These are phyloP conservation scores for Dothideomycetes sp. DNA, from an alignment of 2,329 filamentous ascomycete species.

Conservation along the genomic window DNA sequence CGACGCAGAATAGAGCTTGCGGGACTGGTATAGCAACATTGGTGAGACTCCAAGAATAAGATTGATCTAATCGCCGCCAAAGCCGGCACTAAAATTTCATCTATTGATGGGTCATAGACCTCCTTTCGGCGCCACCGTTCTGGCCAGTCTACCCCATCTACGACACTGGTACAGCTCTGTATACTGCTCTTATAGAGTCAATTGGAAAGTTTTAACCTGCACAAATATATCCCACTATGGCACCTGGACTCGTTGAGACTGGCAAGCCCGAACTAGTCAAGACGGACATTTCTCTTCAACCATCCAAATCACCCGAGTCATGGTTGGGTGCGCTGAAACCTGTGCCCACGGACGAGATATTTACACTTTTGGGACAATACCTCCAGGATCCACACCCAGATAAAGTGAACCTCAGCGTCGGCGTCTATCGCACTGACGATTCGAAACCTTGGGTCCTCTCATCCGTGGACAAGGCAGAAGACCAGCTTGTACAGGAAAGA, in stretches of 20 bases:
- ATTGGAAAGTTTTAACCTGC: background rate
- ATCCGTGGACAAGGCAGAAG: slow-evolving; percentile 86
- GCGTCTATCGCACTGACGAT: slow-evolving; percentile 81
- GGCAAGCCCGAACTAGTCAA: background rate
- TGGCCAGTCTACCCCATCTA: background rate
- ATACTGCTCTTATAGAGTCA: no score
- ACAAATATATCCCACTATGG: background rate
- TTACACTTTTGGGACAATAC: slow-evolving; percentile 75
- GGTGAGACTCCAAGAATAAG: no score
- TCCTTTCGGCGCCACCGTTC: background rate
- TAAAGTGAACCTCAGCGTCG: slow-evolving; percentile 85
- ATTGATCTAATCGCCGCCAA: background rate
- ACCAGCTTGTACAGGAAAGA: slow-evolving; percentile 73
- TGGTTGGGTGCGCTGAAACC: background rate
- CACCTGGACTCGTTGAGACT: background rate
- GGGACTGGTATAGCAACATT: background rate
- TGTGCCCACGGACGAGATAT: slow-evolving; percentile 52
- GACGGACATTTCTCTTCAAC: background rate
- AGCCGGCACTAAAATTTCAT: background rate
- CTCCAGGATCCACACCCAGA: slow-evolving; percentile 58
- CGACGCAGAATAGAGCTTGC: no score
- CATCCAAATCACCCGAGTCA: background rate
- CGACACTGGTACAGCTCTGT: background rate
- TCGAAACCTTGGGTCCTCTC: slow-evolving; percentile 91
- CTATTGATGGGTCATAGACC: background rate